Evolutionary conservation across 2,329 filamentous ascomycete genomes (phyloP), one percentile per base, ranked within the genome.

Genomic region (Talaromyces sp.): DNA sequence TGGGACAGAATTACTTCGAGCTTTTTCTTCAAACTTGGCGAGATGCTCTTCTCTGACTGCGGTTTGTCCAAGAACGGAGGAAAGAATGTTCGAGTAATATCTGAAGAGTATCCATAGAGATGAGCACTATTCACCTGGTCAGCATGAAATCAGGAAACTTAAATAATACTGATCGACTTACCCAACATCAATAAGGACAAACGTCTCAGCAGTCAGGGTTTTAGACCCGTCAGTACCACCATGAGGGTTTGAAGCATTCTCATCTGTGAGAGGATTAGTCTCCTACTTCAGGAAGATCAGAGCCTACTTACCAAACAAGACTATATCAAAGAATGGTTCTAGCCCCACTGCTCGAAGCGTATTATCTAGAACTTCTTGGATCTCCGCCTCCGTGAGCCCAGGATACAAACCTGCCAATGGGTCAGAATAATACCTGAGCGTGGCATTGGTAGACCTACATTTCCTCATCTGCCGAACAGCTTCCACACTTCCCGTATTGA

Each of bases 11-110:
- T 27, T 54, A 68, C 69, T 64, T 71, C 68, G 6, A 86, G 71
- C 70, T 88, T 87, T 69, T 88, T 83, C 27, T 71, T 62, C 49
- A 75, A 66, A 7, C 41, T 45, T 3, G 70, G 60, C 3, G 73
- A 68, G 8, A 73, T 58, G 3, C 64, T 13, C 0, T 59, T 16
- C 58, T 41, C 11, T 66, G 60, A 3, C 11, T 33, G 3, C 74
- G 74, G 58, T 70, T 72, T n/a, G 67, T 69, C 33, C 71, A 75
- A 68, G 74, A 79, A 9, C 11, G 72, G 76, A 27, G 73, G 72
- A 72, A 87, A 86, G 75, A 89, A 89, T 52, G 85, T 87, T 16
- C 87, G 83, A 69, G 84, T 87, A 8, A 89, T 86, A 68, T 89
- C 86, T 2, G 85, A 88, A 3, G 84, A 86, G 72, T 89, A 89